Evolutionary conservation across 1,284 basidiomycete genomes (phyloP).

Genomic region (Naganishia sp.): DNA sequence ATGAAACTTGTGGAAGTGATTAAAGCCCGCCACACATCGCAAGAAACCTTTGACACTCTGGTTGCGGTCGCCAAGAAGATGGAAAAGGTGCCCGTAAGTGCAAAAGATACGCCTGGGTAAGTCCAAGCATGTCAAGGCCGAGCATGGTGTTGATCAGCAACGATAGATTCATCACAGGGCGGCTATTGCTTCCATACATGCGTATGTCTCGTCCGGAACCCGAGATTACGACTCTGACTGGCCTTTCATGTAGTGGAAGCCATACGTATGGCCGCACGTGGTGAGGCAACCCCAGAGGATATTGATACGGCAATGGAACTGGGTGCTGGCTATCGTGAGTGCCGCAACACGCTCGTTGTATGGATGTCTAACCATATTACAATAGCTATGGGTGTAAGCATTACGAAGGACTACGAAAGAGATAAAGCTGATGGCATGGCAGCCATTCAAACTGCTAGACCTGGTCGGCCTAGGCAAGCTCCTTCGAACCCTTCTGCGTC

Average conservation of each 20-base stretch:
- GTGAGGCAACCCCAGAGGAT: conserved; percentile 61
- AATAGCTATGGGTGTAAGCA: conserved; percentile 52
- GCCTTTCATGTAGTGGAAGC: conserved; percentile 57
- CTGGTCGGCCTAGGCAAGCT: conserved; percentile 55
- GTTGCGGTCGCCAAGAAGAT: conserved; percentile 57
- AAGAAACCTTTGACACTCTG: conserved; percentile 56
- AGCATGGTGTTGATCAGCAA: not conserved
- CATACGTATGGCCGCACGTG: conserved; percentile 61
- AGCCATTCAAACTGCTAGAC: conserved; percentile 62
- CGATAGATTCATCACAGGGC: conserved; percentile 58
- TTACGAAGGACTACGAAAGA: not conserved
- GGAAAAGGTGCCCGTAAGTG: conserved; percentile 60
- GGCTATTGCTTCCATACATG: conserved; percentile 59
- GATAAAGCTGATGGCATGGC: conserved; percentile 37
- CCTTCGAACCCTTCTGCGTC: not conserved
- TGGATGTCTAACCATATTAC: not conserved
- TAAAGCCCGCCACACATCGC: conserved; percentile 56
- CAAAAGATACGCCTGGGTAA: conserved; percentile 59
- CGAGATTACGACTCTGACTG: not conserved
- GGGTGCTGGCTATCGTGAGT: conserved; percentile 59
- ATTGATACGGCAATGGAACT: conserved; percentile 64
- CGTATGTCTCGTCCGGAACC: conserved; percentile 40
- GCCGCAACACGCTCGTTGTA: conserved; percentile 8
- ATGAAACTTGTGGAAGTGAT: conserved; percentile 64
- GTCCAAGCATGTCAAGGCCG: conserved; percentile 15